A percentile compares a stretch with the other conserved stretches of the same genome.
Evolutionary conservation across 2,329 filamentous ascomycete genomes (phyloP).

Genomic region (Diaporthe sp.): DNA sequence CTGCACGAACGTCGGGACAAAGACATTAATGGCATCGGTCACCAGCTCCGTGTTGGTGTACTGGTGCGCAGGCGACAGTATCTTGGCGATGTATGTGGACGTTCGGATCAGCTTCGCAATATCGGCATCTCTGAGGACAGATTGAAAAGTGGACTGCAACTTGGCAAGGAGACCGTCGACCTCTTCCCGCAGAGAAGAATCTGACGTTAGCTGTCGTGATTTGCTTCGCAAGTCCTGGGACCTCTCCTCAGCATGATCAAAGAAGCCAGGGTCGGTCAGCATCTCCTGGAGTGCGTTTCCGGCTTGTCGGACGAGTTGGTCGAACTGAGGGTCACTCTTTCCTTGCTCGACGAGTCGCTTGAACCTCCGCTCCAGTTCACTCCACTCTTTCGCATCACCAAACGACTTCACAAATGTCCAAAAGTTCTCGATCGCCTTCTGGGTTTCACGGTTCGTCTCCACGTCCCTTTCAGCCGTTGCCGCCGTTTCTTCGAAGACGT

Average conservation of each 20-base stretch:
- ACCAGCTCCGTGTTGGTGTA: slow-evolving; percentile 80
- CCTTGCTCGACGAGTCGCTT: slow-evolving; percentile 80
- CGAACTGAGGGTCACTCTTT: slow-evolving; percentile 84
- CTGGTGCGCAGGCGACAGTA: slow-evolving; percentile 76
- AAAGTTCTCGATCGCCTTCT: slow-evolving; percentile 82
- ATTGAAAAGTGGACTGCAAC: slow-evolving; percentile 75
- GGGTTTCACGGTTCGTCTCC: slow-evolving; percentile 79
- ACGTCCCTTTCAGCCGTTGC: slow-evolving; percentile 79
- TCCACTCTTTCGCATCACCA: slow-evolving; percentile 81
- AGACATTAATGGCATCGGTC: slow-evolving; percentile 82
- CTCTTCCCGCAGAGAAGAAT: slow-evolving; percentile 79
- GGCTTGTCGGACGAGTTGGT: slow-evolving; percentile 80
- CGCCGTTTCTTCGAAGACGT: slow-evolving; percentile 76
- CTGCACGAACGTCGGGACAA: slow-evolving; percentile 83
- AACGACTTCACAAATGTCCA: slow-evolving; percentile 87
- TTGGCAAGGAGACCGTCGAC: slow-evolving; percentile 80
- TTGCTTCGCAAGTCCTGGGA: slow-evolving; percentile 66
- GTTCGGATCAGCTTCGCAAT: slow-evolving; percentile 78
- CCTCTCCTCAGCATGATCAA: slow-evolving; percentile 77
- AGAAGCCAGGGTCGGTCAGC: slow-evolving; percentile 88
- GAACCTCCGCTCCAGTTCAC: slow-evolving; percentile 78
- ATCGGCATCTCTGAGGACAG: slow-evolving; percentile 79
- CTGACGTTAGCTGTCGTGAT: slow-evolving; percentile 74
- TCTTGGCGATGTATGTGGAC: slow-evolving; percentile 75
- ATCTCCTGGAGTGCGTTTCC: slow-evolving; percentile 84